Base-by-base conservation (phyloP, 1,139 yeast genomes). In the Saccharomyces hybrid region DNA sequence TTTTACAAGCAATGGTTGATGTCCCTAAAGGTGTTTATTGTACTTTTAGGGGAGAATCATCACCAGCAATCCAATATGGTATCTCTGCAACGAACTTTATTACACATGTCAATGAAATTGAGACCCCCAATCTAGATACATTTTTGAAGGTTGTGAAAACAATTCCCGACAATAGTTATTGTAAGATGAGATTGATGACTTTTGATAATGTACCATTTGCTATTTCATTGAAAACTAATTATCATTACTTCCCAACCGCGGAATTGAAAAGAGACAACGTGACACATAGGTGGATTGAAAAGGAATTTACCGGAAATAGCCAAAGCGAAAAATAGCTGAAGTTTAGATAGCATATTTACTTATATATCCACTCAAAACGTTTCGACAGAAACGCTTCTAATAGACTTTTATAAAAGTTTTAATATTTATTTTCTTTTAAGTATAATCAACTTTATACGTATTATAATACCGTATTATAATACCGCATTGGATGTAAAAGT, bases 121-220 rank as follows among this genome's bases (percentile, higher is more conserved):
- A 84, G 53, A 88, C 96, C 0, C 83, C 82, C 9, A 85, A 83
- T 50, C 71, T 90, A 57, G 84, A 81, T 31, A 75, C 81, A 2
- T 89, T 90, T 64, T 74, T 87, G 57, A 71, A 74, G 31, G 85
- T 80, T 46, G 86, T 87, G 12, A 79, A 79, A 61, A 71, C 76
- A 9, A 84, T 88, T 52, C 86, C 90, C 1, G 96, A 89, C 64
- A 81, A 83, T 61, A 82, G 91, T 2, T 90, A 90, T 64, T 86
- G 88, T 62, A 87, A 89, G 67, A 74, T 90, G 60, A 80, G 96
- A 61, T 73, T 87, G 51, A 93, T 89, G 49, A 83, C 95, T 0
- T 88, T 86, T 70, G 96, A 90, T 63, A 85, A 85, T 59, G 83
- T 88, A 26, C 96, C 96, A 12, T 80, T 83, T 63, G 96, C 96